Percentiles rank a stretch among this genome's conserved stretches.
These are phyloP conservation scores for Didymella pinodella DNA, from an alignment of 2,329 filamentous ascomycete genomes.

Conservation along the genomic window DNA sequence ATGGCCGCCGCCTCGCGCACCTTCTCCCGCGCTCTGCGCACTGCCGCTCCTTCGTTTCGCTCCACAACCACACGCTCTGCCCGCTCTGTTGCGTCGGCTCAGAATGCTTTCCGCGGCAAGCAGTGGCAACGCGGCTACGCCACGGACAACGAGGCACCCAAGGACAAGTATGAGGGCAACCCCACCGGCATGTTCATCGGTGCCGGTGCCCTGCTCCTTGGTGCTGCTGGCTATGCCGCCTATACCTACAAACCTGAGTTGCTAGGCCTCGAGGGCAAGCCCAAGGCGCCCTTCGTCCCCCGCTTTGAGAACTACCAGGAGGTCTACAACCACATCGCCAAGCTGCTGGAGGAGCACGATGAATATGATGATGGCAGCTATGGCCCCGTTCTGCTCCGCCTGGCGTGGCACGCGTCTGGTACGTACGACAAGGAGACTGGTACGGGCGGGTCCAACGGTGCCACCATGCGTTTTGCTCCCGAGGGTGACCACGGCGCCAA, in stretches of 20 bases:
- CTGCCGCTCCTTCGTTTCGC: slow-evolving; percentile 58
- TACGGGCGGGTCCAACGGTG: slow-evolving; percentile 94
- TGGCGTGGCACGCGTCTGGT: slow-evolving; percentile 93
- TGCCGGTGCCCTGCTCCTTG: slow-evolving; percentile 41
- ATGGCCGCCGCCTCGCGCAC: slow-evolving; percentile 49
- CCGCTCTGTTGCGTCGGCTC: slow-evolving; percentile 65
- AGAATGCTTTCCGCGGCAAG: slow-evolving; percentile 73
- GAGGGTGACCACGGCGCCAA: slow-evolving; percentile 93
- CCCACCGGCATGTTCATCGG: slow-evolving; percentile 51
- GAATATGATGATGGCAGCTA: slow-evolving; percentile 98
- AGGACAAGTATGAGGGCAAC: slow-evolving; percentile 58
- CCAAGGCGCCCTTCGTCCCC: slow-evolving; percentile 68
- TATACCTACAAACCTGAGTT: slow-evolving; percentile 65
- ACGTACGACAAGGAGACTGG: slow-evolving; percentile 88
- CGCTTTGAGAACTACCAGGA: slow-evolving; percentile 91
- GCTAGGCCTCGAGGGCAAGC: slow-evolving; percentile 45
- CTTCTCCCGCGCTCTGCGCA: slow-evolving; percentile 53
- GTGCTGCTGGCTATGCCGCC: slow-evolving; percentile 43
- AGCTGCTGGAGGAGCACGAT: slow-evolving; percentile 82
- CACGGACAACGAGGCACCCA: slow-evolving; percentile 59
- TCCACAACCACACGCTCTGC: slow-evolving; percentile 65
- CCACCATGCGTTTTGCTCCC: slow-evolving; percentile 93
- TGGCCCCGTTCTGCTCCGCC: slow-evolving; percentile 85
- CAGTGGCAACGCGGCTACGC: slow-evolving; percentile 85
- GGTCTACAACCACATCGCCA: slow-evolving; percentile 88